Evolutionary conservation across 2,329 filamentous ascomycete genomes (phyloP).

Genomic region (Phaeophleospora eucalypticola): DNA sequence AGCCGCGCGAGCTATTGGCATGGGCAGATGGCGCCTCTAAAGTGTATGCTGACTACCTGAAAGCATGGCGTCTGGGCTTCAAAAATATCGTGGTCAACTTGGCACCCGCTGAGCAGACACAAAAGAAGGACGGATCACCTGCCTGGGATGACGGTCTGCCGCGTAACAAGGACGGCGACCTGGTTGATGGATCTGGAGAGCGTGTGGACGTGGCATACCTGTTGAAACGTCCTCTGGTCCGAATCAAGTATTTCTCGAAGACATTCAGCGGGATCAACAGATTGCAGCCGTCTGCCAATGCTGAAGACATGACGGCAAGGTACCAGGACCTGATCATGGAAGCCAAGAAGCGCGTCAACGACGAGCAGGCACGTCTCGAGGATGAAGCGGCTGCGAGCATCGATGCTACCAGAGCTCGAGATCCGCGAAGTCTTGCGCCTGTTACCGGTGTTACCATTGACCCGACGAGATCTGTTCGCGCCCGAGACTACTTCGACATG

Average conservation of each 20-base stretch:
- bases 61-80: conserved; percentile 87
- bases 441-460: conserved; percentile 69
- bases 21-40: conserved; percentile 79
- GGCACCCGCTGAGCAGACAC: conserved; percentile 62
- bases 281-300: conserved; percentile 52
- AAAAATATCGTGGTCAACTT: conserved; percentile 92
- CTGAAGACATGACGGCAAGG: conserved; percentile 54
- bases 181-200: conserved; percentile 66
- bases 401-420: conserved; percentile 73
- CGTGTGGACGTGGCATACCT: conserved; percentile 92
- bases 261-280: conserved; percentile 68
- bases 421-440: conserved; percentile 71
- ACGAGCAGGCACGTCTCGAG: conserved; percentile 68
- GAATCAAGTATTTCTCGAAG: conserved; percentile 82
- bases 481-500: conserved; percentile 85
- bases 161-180: conserved; percentile 57
- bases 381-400: conserved; percentile 84
- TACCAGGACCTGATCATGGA: conserved; percentile 73
- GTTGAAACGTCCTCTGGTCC: conserved; percentile 80
- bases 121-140: conserved; percentile 38
- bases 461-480: conserved; percentile 73
- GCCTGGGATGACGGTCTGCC: conserved; percentile 53
- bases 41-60: conserved; percentile 80
- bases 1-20: conserved; percentile 65
- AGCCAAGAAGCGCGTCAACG: conserved; percentile 68